Evolutionary conservation across 1,139 yeast genomes (phyloP).

Genomic region (Yamadazyma aaseri): DNA sequence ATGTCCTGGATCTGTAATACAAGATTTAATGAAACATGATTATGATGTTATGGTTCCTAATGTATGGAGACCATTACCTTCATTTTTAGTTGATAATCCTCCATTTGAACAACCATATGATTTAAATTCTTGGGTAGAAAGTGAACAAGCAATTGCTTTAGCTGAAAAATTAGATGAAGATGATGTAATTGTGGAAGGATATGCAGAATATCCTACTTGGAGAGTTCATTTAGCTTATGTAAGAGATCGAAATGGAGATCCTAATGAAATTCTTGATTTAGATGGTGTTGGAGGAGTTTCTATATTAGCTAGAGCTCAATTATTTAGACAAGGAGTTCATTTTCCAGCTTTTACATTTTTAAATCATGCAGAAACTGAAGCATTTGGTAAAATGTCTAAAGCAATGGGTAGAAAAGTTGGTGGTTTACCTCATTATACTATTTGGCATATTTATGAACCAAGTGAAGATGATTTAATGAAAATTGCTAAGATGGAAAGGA

Average conservation of each 20-base stretch:
- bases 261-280: slow-evolving; percentile 63
- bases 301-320: slow-evolving; percentile 75
- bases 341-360: slow-evolving; percentile 88
- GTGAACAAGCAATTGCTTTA: slow-evolving; percentile 64
- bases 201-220: slow-evolving; percentile 88
- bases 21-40: slow-evolving; percentile 70
- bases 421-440: slow-evolving; percentile 85
- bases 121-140: slow-evolving; percentile 86
- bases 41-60: slow-evolving; percentile 87
- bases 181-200: slow-evolving; percentile 88
- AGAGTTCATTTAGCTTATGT: slow-evolving; percentile 78
- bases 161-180: slow-evolving; percentile 72
- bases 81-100: slow-evolving; percentile 73
- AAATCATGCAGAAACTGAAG: slow-evolving; percentile 92
- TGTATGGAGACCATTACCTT: slow-evolving; percentile 85
- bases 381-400: slow-evolving; percentile 84
- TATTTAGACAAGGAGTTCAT: slow-evolving; percentile 80
- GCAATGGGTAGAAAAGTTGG: slow-evolving; percentile 78
- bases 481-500: slow-evolving; percentile 70
- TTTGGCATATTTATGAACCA: slow-evolving; percentile 88
- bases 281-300: slow-evolving; percentile 95
- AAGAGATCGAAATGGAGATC: slow-evolving; percentile 63
- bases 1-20: slow-evolving; percentile 75
- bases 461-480: slow-evolving; percentile 85
- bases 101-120: slow-evolving; percentile 87